Evolutionary conservation across 345 rosid genomes (phyloP).

Genomic region (Lepidium sativum): DNA sequence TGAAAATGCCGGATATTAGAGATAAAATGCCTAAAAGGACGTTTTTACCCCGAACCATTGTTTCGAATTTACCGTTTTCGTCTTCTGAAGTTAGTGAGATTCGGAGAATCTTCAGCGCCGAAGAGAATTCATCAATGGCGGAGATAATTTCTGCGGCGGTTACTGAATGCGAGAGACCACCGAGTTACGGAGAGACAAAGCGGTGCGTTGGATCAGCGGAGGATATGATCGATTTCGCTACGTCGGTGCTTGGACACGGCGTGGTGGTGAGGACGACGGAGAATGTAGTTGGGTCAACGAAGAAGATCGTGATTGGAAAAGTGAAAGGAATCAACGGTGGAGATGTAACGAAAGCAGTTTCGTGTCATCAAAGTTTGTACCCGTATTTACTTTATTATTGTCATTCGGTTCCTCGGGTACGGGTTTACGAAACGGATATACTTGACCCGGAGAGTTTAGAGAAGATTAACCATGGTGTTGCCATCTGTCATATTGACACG

Average conservation of each 20-base stretch:
- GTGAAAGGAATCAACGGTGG: too few relatives aligned
- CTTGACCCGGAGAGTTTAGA: slow-evolving; percentile 38
- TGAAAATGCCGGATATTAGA: slow-evolving; percentile 80
- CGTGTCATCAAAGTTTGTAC: too few relatives aligned
- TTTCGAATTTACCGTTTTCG: slow-evolving; percentile 56
- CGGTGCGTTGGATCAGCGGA: slow-evolving; percentile 79
- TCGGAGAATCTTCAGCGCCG: slow-evolving; percentile 41
- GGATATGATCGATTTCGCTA: slow-evolving; percentile 83
- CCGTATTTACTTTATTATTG: too few relatives aligned
- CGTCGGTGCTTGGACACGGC: slow-evolving; percentile 51
- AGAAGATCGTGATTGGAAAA: too few relatives aligned
- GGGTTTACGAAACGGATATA: slow-evolving; percentile 69
- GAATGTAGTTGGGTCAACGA: too few relatives aligned
- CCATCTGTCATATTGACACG: slow-evolving; percentile 81
- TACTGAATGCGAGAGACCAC: slow-evolving; percentile 54
- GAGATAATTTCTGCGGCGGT: slow-evolving; percentile 42
- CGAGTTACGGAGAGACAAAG: slow-evolving; percentile 73
- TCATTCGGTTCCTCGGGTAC: too few relatives aligned
- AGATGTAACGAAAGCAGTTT: too few relatives aligned
- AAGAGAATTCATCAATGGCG: slow-evolving; percentile 56
- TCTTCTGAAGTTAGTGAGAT: slow-evolving; percentile 27
- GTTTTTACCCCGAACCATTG: slow-evolving; percentile 69
- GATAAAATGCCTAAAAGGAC: slow-evolving; percentile 93
- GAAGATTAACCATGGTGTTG: slow-evolving; percentile 68
- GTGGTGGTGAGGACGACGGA: slow-evolving; percentile 47